phyloP scores from a whole-genome alignment of 2,329 filamentous ascomycete genomes.

The Zymoseptoria tritici region DNA sequence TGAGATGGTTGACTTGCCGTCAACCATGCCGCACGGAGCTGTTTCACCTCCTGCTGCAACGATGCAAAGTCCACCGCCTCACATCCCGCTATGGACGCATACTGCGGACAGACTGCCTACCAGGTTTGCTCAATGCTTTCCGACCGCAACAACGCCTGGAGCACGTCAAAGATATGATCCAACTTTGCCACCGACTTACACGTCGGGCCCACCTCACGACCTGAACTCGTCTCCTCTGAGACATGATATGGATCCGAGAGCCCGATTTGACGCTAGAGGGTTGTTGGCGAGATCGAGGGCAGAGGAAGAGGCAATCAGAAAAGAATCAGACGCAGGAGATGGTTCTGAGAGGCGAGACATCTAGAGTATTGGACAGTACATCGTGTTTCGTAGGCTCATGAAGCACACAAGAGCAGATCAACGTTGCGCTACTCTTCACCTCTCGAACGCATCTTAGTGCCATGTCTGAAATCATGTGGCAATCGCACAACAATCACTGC shows the following conservation, averaged over 20 bases:
- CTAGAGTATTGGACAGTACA: background rate
- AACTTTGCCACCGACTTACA: background rate
- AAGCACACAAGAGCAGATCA: no score
- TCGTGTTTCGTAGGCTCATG: no score
- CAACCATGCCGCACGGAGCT: background rate
- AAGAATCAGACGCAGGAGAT: conserved; percentile 11
- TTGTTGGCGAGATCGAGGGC: conserved; percentile 9
- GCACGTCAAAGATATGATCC: background rate
- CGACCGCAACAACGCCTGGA: background rate
- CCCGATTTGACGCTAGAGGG: conserved; percentile 4
- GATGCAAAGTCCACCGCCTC: background rate
- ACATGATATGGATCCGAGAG: background rate
- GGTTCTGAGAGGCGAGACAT: conserved; percentile 2
- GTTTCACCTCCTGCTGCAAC: background rate
- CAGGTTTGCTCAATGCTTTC: background rate
- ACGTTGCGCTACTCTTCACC: no score
- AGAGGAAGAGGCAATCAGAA: conserved; percentile 10
- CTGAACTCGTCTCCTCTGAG: background rate
- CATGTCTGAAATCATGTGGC: no score
- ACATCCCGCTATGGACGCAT: background rate
- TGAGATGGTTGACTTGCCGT: background rate
- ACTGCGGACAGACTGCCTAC: background rate
- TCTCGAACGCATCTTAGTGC: no score
- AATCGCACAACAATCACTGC: no score
- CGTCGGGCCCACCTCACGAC: background rate